A percentile compares a stretch with the other conserved stretches of the same genome.
phyloP scores from a whole-genome alignment of 768 basidiomycete genomes.

The Lactarius tabidus region DNA sequence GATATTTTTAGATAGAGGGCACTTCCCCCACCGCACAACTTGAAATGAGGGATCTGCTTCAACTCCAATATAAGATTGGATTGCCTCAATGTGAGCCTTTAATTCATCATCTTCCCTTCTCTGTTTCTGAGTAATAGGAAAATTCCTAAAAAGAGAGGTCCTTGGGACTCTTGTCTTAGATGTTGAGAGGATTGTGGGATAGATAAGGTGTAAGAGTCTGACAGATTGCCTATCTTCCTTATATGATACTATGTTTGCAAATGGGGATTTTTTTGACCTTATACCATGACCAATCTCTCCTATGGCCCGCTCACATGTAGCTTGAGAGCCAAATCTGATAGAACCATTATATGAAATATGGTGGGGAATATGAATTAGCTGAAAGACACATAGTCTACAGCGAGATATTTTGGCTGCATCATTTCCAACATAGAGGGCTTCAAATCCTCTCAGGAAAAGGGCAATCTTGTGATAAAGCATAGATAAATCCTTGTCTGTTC shows the following conservation, averaged over 20 bases:
- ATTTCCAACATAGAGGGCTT: not conserved
- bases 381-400: not conserved
- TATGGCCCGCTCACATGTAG: too few species aligned
- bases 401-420: not conserved
- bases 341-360: too few species aligned
- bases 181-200: constrained; percentile 24
- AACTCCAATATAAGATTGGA: not conserved
- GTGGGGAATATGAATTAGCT: too few species aligned
- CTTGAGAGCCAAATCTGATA: too few species aligned
- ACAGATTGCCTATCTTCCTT: not conserved
- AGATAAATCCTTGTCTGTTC: not conserved
- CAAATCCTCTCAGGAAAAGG: constrained; percentile 1
- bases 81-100: not conserved
- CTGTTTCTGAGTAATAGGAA: not conserved
- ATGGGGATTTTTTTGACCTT: too few species aligned
- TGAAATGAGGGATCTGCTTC: not conserved
- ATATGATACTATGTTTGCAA: too few species aligned
- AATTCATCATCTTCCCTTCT: not conserved
- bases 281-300: too few species aligned
- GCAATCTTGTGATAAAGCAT: not conserved
- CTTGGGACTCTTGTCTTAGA: not conserved
- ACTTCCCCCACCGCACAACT: too few species aligned
- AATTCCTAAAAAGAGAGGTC: not conserved
- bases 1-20: too few species aligned
- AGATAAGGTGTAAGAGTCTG: not conserved